Evolutionary conservation across 306 rosid genomes (phyloP).

Genomic region (Trichosanthes truncata): DNA sequence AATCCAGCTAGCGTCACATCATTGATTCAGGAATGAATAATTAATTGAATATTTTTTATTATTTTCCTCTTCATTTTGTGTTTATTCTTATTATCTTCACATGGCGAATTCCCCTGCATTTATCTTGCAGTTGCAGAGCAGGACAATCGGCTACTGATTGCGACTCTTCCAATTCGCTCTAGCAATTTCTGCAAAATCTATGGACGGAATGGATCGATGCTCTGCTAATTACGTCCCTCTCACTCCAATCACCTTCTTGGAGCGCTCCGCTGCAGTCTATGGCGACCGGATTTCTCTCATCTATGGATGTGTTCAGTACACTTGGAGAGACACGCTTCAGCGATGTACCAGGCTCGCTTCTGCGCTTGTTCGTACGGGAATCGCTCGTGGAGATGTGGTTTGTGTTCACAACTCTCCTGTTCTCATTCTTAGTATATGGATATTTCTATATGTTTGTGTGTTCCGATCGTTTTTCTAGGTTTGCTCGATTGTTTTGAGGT

Average conservation of each 20-base stretch:
- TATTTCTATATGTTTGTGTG: too few species aligned
- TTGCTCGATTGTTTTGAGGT: not conserved
- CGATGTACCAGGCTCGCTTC: conserved; percentile 79
- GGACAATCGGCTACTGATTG: not conserved
- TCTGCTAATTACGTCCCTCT: conserved; percentile 58
- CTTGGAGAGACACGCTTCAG: conserved; percentile 55
- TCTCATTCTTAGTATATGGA: not conserved
- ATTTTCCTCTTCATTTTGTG: too few species aligned
- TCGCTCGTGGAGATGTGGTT: conserved; percentile 57
- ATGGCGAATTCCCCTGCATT: not conserved
- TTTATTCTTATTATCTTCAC: too few species aligned
- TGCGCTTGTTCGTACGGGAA: conserved; percentile 32
- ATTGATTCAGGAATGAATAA: too few species aligned
- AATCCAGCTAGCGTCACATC: too few species aligned
- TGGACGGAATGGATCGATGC: conserved; percentile 59
- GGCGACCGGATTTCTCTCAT: conserved; percentile 37
- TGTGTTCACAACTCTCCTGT: not conserved
- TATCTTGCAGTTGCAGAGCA: not conserved
- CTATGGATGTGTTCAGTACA: conserved; percentile 31
- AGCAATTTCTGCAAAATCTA: not conserved
- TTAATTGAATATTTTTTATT: too few species aligned
- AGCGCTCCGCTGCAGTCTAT: conserved; percentile 67
- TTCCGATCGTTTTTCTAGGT: not conserved
- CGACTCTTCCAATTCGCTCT: not conserved
- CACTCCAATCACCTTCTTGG: conserved; percentile 72